phyloP scores from a whole-genome alignment of 1,284 basidiomycete species.

The Phlebopus sp. region DNA sequence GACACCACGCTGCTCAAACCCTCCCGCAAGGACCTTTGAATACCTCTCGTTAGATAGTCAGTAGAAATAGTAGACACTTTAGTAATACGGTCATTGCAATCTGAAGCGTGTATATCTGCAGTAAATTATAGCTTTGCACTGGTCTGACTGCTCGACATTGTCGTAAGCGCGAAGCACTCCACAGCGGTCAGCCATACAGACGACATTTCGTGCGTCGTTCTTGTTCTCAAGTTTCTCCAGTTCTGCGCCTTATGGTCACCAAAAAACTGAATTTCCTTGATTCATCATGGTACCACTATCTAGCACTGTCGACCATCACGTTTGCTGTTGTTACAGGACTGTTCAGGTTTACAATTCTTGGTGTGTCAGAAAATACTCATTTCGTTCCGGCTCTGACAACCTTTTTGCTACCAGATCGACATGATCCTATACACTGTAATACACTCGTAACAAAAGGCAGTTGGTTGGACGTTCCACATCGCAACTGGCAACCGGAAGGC shows the following conservation, averaged over 20 bases:
- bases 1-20: not conserved
- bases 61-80: conserved; percentile 10
- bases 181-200: no score
- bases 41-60: conserved; percentile 3
- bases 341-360: conserved; percentile 45
- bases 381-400: conserved; percentile 3
- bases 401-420: conserved; percentile 51
- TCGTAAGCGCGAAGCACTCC: no score
- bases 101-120: no score
- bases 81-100: not conserved
- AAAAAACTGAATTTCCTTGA: conserved; percentile 39
- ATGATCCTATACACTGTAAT: conserved; percentile 71
- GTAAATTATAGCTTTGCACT: no score
- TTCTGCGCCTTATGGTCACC: conserved; percentile 6
- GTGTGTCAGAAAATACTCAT: conserved; percentile 34
- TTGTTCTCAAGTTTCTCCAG: not conserved
- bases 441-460: conserved; percentile 69
- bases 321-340: conserved; percentile 44
- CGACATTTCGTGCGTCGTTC: not conserved
- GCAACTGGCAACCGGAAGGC: conserved; percentile 87
- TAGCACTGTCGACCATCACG: conserved; percentile 39
- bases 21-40: not conserved
- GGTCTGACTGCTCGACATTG: no score
- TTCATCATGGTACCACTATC: conserved; percentile 53
- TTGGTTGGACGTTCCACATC: conserved; percentile 69